phyloP scores from a whole-genome alignment of 176 grass and related monocot species.

The Eleusine indica region DNA sequence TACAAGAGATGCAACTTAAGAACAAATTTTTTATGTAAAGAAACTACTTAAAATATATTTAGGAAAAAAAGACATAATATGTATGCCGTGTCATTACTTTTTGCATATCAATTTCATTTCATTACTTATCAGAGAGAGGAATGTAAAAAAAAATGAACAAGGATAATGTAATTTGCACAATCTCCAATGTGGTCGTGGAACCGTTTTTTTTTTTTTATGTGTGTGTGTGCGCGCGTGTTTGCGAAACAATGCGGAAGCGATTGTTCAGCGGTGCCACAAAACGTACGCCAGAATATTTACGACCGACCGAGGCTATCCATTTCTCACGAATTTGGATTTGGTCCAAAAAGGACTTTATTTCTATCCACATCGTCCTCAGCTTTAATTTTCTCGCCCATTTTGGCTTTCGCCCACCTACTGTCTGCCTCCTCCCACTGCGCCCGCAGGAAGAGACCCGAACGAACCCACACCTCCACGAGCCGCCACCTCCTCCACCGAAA shows the following conservation, averaged over 20 bases:
- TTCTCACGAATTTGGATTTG: slow-evolving; percentile 42
- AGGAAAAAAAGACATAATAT: too few relatives aligned
- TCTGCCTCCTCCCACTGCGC: slow-evolving; percentile 1
- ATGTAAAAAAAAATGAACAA: neutral
- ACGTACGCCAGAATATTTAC: slow-evolving; percentile 45
- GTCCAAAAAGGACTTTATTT: slow-evolving; percentile 31
- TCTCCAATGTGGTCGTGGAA: neutral
- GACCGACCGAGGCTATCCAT: slow-evolving; percentile 33
- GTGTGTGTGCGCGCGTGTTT: too few relatives aligned
- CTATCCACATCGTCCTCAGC: slow-evolving; percentile 11
- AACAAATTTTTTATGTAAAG: too few relatives aligned
- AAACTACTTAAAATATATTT: too few relatives aligned
- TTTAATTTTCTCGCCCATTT: slow-evolving; percentile 44
- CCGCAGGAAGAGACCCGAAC: slow-evolving; percentile 44
- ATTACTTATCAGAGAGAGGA: neutral
- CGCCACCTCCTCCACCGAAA: slow-evolving; percentile 28
- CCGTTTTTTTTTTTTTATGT: too few relatives aligned
- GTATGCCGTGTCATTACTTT: too few relatives aligned
- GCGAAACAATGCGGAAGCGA: neutral
- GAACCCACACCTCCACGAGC: slow-evolving; percentile 28
- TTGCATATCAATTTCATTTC: too few relatives aligned
- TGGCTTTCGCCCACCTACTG: slow-evolving; percentile 39
- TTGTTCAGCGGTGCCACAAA: neutral
- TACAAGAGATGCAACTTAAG: too few relatives aligned
- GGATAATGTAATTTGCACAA: neutral